Conservation (phyloP, 1,284 basidiomycete species). For the Mrakiaceae sp. region DNA sequence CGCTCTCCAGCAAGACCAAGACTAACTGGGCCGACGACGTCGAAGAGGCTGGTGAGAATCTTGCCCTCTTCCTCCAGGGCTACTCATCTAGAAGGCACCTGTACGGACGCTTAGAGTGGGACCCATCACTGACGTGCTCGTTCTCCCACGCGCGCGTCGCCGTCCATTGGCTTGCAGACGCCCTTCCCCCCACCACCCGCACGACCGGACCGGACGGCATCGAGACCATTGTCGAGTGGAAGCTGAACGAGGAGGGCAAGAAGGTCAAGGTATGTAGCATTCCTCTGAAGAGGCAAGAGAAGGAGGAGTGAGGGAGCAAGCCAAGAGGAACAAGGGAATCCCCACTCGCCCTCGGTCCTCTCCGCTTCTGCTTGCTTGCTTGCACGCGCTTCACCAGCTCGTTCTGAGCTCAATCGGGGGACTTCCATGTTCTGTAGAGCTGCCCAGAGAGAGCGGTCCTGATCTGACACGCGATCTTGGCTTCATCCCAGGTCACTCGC, state of each 20-base stretch:
- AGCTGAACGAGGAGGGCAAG: slow-evolving; percentile 82
- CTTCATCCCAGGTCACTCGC: slow-evolving; percentile 55
- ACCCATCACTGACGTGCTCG: not conserved
- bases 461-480: no score
- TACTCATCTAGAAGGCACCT: not conserved
- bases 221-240: slow-evolving; percentile 72
- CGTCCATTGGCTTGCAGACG: slow-evolving; percentile 14
- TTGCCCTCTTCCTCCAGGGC: not conserved
- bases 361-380: not conserved
- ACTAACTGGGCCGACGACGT: slow-evolving; percentile 19
- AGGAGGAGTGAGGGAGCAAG: not conserved
- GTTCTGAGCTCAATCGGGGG: not conserved
- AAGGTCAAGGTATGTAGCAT: slow-evolving; percentile 66
- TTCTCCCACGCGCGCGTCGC: not conserved
- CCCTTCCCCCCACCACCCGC: slow-evolving; percentile 39
- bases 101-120: not conserved
- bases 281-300: not conserved
- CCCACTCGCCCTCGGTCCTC: not conserved
- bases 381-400: not conserved
- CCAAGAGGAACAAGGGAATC: not conserved
- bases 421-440: no score
- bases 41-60: slow-evolving; percentile 14
- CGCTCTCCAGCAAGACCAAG: slow-evolving; percentile 3
- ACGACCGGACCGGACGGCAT: slow-evolving; percentile 80
- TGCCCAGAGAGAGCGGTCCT: no score